Conservation (phyloP, 345 rosid species). For the Eucalyptus marginata region DNA sequence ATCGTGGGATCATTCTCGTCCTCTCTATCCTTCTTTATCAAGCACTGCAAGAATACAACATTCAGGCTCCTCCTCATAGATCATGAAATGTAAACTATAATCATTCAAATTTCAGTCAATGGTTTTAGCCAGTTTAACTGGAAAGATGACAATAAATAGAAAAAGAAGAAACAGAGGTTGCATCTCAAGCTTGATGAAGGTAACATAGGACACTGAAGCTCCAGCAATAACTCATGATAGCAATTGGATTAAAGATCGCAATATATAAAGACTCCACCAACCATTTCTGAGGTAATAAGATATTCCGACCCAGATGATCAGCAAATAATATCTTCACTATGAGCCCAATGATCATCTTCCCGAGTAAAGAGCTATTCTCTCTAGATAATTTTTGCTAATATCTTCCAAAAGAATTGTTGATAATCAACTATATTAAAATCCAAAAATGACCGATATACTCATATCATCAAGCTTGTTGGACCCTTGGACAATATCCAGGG, state of each 20-base stretch:
- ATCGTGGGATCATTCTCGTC: slow-evolving; percentile 48
- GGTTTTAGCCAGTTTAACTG: not conserved
- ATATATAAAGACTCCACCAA: not conserved
- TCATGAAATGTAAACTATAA: not conserved
- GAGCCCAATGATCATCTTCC: not conserved
- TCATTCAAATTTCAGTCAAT: not conserved
- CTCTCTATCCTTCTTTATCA: slow-evolving; percentile 60
- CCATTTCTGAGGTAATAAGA: not conserved
- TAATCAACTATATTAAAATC: not conserved
- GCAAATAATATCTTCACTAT: not conserved
- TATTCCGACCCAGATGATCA: not conserved
- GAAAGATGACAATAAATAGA: not conserved
- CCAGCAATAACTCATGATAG: no score
- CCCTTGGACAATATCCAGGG: not conserved
- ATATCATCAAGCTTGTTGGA: not conserved
- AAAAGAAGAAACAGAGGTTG: not conserved
- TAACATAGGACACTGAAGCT: not conserved
- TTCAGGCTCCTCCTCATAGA: not conserved
- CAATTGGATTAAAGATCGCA: not conserved
- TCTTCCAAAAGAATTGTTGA: not conserved
- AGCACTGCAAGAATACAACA: slow-evolving; percentile 41
- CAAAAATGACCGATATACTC: not conserved
- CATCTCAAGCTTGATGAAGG: not conserved
- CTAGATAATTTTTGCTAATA: not conserved
- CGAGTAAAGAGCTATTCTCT: not conserved